These are phyloP conservation scores for Ceratobasidium sp. DNA, from an alignment of 1,284 basidiomycete species.

Conservation along the genomic window DNA sequence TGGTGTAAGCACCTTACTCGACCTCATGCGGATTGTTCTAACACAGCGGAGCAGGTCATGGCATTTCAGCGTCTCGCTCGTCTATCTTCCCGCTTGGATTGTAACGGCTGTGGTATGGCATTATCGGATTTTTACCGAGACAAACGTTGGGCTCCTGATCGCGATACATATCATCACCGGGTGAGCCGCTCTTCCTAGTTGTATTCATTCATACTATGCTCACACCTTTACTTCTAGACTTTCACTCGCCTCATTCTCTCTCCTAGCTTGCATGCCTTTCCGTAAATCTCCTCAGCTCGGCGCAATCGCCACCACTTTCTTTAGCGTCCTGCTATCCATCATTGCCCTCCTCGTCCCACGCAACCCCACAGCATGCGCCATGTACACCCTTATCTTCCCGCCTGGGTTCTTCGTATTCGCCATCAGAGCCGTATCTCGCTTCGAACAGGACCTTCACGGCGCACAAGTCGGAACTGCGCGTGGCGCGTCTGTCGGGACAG, in stretches of 20 bases:
- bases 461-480: conserved; percentile 11
- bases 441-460: conserved; percentile 5
- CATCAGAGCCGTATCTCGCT: conserved; percentile 41
- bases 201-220: not conserved
- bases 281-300: conserved; percentile 80
- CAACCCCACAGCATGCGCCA: conserved; percentile 64
- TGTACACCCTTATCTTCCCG: conserved; percentile 80
- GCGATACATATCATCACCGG: conserved; percentile 77
- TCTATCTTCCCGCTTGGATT: conserved; percentile 77
- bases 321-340: conserved; percentile 76
- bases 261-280: conserved; percentile 77
- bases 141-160: conserved; percentile 74
- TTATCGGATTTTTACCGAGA: conserved; percentile 72
- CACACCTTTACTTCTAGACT: conserved; percentile 17
- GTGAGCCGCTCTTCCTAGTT: conserved; percentile 51
- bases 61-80: conserved; percentile 70
- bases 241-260: conserved; percentile 76
- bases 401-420: conserved; percentile 81
- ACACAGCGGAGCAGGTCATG: conserved; percentile 67
- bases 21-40: not conserved
- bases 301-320: conserved; percentile 75
- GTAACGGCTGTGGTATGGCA: conserved; percentile 75
- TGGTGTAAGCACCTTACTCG: conserved; percentile 63
- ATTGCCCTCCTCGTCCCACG: conserved; percentile 71
- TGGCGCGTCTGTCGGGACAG: not conserved